Evolutionary conservation across 2,329 filamentous ascomycete species (phyloP), one percentile per base, ranked within the genome.

Genomic region (Cryphonectria carpinicola): DNA sequence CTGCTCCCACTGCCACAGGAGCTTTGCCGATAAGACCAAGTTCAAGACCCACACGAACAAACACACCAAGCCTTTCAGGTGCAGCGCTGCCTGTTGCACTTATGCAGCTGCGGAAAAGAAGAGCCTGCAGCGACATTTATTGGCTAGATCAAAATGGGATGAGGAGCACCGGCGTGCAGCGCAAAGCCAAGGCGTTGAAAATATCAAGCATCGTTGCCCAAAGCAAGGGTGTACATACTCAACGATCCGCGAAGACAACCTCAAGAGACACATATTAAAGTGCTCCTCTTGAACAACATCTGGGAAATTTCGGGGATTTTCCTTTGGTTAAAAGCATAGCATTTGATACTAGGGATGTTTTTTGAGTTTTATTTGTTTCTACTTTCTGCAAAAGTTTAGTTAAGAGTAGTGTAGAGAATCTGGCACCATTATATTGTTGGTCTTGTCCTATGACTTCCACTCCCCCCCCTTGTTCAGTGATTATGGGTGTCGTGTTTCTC

Each of bases 1-100:
- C 13, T 73, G 71, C 60, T 8, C 64, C 46, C n/a, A 58, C 64
- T 73, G 71, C 71, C 5, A 39, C 13, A 39, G 52, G 25, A 52
- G 58, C n/a, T 69, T 67, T 52, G 25, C 63, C 22, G 54, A 65
- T n/a, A 73, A 49, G 46, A 67, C 69, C 7, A 73, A 68, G 39
- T 60, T 69, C 4, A 71, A 71, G 1, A 67, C 66, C 37, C 69
- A 73, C 60, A 71, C 22, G n/a, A 71, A 71, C 64, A 73, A 73
- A 22, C 71, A 73, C 69, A 73, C 69, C 2, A 71, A 67, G 28
- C 71, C 71, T 22, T 71, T 69, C 69, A 35, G 61, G 19, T 73
- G 71, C 70, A 2, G 66, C 22, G 71, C 70, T 7, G n/a, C 28
- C 6, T 60, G 52, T 7, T 73, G 71, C 39, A 54, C 14, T 28